phyloP scores from a whole-genome alignment of 345 rosid species.

The Arabidopsis thaliana region DNA sequence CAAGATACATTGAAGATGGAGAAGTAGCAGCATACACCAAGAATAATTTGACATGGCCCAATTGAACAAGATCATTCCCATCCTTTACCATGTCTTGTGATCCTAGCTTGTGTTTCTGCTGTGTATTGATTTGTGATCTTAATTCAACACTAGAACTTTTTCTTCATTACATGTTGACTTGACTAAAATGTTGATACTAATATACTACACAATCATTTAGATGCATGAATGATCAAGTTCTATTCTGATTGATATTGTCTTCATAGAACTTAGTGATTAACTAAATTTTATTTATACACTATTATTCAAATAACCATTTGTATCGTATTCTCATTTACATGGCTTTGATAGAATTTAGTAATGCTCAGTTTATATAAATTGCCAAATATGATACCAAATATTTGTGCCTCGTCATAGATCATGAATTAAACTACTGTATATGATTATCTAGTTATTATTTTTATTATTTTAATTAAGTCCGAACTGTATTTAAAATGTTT shows the following conservation, averaged over 20 bases:
- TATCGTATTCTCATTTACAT: background rate
- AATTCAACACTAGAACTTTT: constrained; percentile 18
- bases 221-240: constrained; percentile 22
- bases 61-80: too few species aligned
- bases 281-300: too few species aligned
- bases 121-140: background rate
- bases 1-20: too few species aligned
- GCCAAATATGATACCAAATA: constrained; percentile 9
- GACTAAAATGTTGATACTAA: constrained; percentile 19
- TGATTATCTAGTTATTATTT: too few species aligned
- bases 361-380: background rate
- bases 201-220: constrained; percentile 13
- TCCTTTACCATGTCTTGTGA: too few species aligned
- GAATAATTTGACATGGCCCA: too few species aligned
- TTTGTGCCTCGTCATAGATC: too few species aligned
- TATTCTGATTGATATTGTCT: background rate
- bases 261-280: constrained; percentile 7
- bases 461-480: too few species aligned
- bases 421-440: too few species aligned
- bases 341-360: background rate
- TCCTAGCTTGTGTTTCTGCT: too few species aligned
- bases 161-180: constrained; percentile 22
- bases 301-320: background rate
- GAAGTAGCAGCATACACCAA: too few species aligned
- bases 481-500: too few species aligned